Conservation (phyloP, 2,329 filamentous ascomycete genomes). For the Lojkania enalia region DNA sequence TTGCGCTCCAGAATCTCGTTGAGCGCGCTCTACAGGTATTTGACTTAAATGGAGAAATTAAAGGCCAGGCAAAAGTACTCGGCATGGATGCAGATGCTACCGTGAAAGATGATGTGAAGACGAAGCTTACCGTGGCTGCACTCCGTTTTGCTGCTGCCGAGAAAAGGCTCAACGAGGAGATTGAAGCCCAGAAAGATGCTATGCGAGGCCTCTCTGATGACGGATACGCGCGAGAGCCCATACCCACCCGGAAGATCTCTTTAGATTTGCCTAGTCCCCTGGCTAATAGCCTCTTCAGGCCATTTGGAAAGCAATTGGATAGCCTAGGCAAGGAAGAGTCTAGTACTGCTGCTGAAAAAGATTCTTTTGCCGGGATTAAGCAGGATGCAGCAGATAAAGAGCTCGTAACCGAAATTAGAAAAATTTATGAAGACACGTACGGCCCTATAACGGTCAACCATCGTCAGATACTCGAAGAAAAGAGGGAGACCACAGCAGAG, state of each 20-base stretch:
- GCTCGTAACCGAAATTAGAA: slow-evolving; percentile 29
- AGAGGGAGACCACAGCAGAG: no score
- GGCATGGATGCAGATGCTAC: background rate
- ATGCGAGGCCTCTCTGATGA: slow-evolving; percentile 37
- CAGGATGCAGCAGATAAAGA: slow-evolving; percentile 21
- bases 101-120: slow-evolving; percentile 1
- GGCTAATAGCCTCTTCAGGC: slow-evolving; percentile 36
- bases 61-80: no score
- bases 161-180: slow-evolving; percentile 29
- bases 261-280: slow-evolving; percentile 30
- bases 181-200: slow-evolving; percentile 30
- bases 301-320: slow-evolving; percentile 31
- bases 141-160: slow-evolving; percentile 20
- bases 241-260: slow-evolving; percentile 11
- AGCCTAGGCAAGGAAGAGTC: slow-evolving; percentile 26
- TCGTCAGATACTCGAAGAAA: slow-evolving; percentile 15
- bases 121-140: slow-evolving; percentile 3
- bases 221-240: slow-evolving; percentile 24
- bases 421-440: slow-evolving; percentile 33
- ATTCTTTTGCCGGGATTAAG: slow-evolving; percentile 1
- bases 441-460: slow-evolving; percentile 29
- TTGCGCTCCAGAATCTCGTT: slow-evolving; percentile 29
- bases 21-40: slow-evolving; percentile 28
- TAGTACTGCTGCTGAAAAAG: slow-evolving; percentile 9
- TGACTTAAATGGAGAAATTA: background rate